phyloP scores from a whole-genome alignment of 805 yeast genomes.

The Metschnikowia lunata region DNA sequence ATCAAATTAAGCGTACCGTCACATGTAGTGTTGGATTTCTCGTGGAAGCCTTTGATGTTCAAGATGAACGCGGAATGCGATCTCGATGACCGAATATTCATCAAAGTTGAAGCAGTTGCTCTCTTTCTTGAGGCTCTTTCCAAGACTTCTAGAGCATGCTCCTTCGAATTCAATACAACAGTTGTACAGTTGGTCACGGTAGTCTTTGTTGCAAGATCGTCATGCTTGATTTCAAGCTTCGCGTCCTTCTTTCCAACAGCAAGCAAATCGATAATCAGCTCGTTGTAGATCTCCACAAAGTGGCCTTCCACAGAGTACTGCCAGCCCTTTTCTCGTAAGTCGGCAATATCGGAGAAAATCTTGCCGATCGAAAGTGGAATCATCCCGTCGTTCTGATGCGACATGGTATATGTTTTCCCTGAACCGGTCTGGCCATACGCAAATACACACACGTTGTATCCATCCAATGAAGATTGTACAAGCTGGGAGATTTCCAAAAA shows the following conservation, averaged over 20 bases:
- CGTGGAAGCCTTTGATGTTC: constrained; percentile 51
- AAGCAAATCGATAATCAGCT: constrained; percentile 67
- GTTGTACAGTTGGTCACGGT: constrained; percentile 56
- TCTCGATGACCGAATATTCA: constrained; percentile 83
- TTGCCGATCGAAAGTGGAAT: constrained; percentile 71
- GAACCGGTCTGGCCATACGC: constrained; percentile 96
- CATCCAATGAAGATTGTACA: constrained; percentile 66
- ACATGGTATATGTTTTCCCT: constrained; percentile 93
- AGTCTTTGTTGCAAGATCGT: constrained; percentile 49
- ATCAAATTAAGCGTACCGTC: constrained; percentile 62
- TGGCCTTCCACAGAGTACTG: constrained; percentile 59
- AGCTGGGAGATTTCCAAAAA: constrained; percentile 84
- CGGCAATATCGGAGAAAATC: constrained; percentile 56
- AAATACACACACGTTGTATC: constrained; percentile 86
- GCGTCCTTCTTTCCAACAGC: constrained; percentile 17
- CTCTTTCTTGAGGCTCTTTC: constrained; percentile 56
- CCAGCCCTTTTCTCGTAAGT: constrained; percentile 57
- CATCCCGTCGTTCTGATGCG: constrained; percentile 65
- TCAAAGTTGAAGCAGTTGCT: constrained; percentile 74
- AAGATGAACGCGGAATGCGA: constrained; percentile 83
- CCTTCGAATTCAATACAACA: constrained; percentile 41
- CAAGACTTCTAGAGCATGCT: constrained; percentile 49
- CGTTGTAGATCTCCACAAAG: constrained; percentile 88
- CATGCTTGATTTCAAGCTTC: constrained; percentile 72
- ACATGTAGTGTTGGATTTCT: constrained; percentile 40